Conservation (phyloP, 2,329 filamentous ascomycete species). For the Aspergillus fischeri region DNA sequence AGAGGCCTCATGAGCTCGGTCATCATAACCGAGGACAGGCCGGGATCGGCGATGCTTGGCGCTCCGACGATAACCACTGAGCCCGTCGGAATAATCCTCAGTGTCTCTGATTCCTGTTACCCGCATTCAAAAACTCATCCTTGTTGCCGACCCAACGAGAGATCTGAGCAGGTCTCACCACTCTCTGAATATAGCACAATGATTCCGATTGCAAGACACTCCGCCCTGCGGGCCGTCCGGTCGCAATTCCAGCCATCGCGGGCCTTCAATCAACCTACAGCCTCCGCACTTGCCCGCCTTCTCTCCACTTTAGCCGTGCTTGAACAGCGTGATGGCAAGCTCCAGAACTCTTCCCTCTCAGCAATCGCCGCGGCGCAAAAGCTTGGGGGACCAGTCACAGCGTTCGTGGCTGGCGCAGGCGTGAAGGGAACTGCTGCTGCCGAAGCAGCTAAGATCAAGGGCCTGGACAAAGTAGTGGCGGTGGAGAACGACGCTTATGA, state of each 20-base stretch:
- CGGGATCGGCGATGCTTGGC: slow-evolving; percentile 34
- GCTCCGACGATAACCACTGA: slow-evolving; percentile 32
- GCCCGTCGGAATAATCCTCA: slow-evolving; percentile 1
- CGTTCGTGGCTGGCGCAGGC: slow-evolving; percentile 77
- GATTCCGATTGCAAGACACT: slow-evolving; percentile 36
- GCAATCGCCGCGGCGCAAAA: slow-evolving; percentile 82
- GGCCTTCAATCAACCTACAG: slow-evolving; percentile 42
- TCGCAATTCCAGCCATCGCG: slow-evolving; percentile 43
- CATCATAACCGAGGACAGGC: slow-evolving; percentile 29
- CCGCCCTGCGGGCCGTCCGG: slow-evolving; percentile 40
- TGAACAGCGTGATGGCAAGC: slow-evolving; percentile 85
- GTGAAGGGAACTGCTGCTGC: slow-evolving; percentile 68
- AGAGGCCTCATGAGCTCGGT: neutral
- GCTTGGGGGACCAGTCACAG: slow-evolving; percentile 79
- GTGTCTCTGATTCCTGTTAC: neutral
- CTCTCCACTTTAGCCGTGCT: slow-evolving; percentile 86
- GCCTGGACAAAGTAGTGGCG: slow-evolving; percentile 84
- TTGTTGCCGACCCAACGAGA: slow-evolving; percentile 6
- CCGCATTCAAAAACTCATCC: neutral
- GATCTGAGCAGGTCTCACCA: slow-evolving; percentile 5
- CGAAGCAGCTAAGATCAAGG: slow-evolving; percentile 82
- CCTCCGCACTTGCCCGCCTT: slow-evolving; percentile 61
- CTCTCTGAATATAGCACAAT: slow-evolving; percentile 16
- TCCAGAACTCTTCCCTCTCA: slow-evolving; percentile 77
- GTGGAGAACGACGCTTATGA: slow-evolving; percentile 90